These are phyloP conservation scores for Sporisorium iseilematis-ciliati DNA, from an alignment of 1,284 basidiomycete genomes.

Conservation along the genomic window DNA sequence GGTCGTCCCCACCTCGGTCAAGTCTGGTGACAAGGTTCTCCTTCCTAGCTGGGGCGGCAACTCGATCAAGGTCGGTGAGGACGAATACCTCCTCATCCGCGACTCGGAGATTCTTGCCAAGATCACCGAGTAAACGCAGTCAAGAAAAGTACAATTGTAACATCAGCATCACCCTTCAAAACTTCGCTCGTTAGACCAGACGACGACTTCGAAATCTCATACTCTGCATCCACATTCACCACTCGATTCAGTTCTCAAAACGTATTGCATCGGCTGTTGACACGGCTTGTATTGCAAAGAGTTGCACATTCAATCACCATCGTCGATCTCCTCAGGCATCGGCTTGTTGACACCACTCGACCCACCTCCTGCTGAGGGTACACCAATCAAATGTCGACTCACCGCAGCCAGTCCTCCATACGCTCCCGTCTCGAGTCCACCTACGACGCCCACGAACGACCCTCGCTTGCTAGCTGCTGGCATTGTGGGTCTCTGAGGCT, in stretches of 20 bases:
- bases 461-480: conserved; percentile 41
- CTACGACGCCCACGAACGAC: conserved; percentile 57
- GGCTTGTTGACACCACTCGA: background rate
- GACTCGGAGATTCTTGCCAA: conserved; percentile 96
- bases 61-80: conserved; percentile 95
- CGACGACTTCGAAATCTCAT: conserved; percentile 12
- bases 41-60: conserved; percentile 96
- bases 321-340: background rate
- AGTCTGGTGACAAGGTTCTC: conserved; percentile 90
- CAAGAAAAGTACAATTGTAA: conserved; percentile 18
- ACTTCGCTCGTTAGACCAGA: background rate
- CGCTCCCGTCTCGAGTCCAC: conserved; percentile 57
- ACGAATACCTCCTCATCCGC: conserved; percentile 95
- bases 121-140: conserved; percentile 83
- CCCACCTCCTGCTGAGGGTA: conserved; percentile 10
- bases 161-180: conserved; percentile 16
- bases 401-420: conserved; percentile 56
- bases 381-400: conserved; percentile 49
- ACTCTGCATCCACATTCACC: conserved; percentile 12
- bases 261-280: background rate
- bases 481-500: conserved; percentile 22
- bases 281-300: background rate
- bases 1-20: conserved; percentile 82
- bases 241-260: conserved; percentile 4
- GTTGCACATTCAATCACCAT: no score